These are phyloP conservation scores for Gentiana dahurica DNA, from an alignment of 257 asterid genomes.

Conservation along the genomic window DNA sequence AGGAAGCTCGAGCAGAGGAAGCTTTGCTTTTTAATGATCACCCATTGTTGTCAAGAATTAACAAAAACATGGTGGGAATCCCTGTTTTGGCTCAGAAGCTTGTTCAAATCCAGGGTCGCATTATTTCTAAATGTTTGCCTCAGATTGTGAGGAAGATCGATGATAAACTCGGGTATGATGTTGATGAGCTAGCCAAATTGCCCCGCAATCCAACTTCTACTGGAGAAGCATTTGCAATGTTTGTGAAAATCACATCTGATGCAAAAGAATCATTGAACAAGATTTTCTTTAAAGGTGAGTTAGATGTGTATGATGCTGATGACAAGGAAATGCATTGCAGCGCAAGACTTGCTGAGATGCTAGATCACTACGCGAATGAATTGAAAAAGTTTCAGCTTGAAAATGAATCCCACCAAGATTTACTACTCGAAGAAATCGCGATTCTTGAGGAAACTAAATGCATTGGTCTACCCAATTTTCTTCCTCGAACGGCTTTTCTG, in stretches of 20 bases:
- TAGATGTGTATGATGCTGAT: constrained; percentile 4
- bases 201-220: neutral
- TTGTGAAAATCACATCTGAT: constrained; percentile 4
- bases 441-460: constrained; percentile 13
- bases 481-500: constrained; percentile 2
- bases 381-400: neutral
- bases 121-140: no score
- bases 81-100: no score
- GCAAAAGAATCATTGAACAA: constrained; percentile 3
- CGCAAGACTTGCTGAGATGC: constrained; percentile 2
- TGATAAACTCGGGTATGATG: neutral
- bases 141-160: no score
- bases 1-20: no score
- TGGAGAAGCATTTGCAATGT: constrained; percentile 1
- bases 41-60: no score
- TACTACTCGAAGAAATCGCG: constrained; percentile 2
- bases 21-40: no score
- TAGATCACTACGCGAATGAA: neutral
- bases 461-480: constrained; percentile 8
- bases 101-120: no score
- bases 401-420: neutral
- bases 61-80: no score
- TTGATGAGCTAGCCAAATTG: constrained; percentile 1
- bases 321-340: constrained; percentile 9
- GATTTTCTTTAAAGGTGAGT: neutral